Evolutionary conservation across 2,329 filamentous ascomycete species (phyloP).

Genomic region (Fusarium annulatum): DNA sequence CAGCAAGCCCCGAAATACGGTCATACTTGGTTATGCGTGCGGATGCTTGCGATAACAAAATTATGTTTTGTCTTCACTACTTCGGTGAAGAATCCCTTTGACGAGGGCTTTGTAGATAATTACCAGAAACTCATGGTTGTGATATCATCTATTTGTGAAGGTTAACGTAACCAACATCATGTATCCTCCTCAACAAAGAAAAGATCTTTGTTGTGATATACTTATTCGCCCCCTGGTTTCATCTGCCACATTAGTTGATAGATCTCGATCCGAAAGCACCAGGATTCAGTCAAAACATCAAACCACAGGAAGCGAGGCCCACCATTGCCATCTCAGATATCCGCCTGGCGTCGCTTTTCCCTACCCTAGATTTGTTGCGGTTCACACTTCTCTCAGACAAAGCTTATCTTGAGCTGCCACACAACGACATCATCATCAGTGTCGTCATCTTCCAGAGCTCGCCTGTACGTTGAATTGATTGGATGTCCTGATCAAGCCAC

Average conservation of each 20-base stretch:
- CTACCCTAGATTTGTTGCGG: not conserved
- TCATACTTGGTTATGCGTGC: not conserved
- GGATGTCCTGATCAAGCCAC: conserved; percentile 24
- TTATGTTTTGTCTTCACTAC: not conserved
- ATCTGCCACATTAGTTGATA: not conserved
- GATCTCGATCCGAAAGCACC: conserved; percentile 3
- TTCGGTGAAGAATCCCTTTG: not conserved
- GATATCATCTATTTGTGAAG: not conserved
- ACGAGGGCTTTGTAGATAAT: not conserved
- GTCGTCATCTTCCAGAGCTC: conserved; percentile 18
- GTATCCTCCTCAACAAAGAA: not conserved
- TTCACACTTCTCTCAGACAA: not conserved
- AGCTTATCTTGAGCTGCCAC: conserved; percentile 13
- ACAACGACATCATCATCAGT: conserved; percentile 19
- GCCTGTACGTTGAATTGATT: conserved; percentile 21
- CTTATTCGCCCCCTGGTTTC: not conserved
- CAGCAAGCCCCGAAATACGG: not conserved
- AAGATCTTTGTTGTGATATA: conserved; percentile 9
- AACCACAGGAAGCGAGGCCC: not conserved
- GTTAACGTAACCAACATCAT: not conserved
- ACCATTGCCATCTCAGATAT: conserved; percentile 15
- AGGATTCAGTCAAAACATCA: conserved; percentile 8
- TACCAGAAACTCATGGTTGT: not conserved
- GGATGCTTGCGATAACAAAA: not conserved
- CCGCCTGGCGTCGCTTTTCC: not conserved